A percentile compares a stretch with the other conserved stretches of the same genome.
phyloP scores from a whole-genome alignment of 176 grass and related monocot genomes.

The Urochloa ruziziensis region DNA sequence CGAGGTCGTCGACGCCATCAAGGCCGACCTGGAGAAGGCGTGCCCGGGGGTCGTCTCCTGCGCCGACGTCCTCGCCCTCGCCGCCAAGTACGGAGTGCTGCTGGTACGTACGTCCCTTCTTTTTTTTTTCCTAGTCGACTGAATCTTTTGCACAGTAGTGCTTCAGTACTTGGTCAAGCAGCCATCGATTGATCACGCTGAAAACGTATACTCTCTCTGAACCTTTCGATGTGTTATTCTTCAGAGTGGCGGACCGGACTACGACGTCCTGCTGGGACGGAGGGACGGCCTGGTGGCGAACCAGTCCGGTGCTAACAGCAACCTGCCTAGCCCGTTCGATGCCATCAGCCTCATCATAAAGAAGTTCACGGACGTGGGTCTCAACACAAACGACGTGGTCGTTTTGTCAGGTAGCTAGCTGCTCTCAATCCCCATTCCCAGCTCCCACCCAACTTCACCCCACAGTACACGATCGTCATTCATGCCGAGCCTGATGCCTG shows the following conservation, averaged over 20 bases:
- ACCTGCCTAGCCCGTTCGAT: conserved; percentile 52
- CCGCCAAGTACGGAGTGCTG: conserved; percentile 58
- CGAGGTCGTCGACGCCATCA: conserved; percentile 72
- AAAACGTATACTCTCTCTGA: no score
- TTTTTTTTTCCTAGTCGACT: neutral
- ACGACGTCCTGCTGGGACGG: conserved; percentile 53
- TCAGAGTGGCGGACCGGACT: conserved; percentile 61
- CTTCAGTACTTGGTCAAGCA: neutral
- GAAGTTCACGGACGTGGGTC: conserved; percentile 56
- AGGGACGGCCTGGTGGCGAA: conserved; percentile 68
- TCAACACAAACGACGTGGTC: conserved; percentile 65
- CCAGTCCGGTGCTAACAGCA: conserved; percentile 58
- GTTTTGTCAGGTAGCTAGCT: conserved; percentile 46
- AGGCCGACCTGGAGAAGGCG: conserved; percentile 59
- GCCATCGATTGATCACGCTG: neutral
- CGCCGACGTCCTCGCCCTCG: conserved; percentile 62
- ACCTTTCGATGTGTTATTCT: neutral
- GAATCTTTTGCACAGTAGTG: neutral
- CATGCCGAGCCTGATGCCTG: neutral
- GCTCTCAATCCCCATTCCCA: no score
- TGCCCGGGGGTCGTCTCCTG: conserved; percentile 70
- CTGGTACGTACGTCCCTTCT: conserved; percentile 24
- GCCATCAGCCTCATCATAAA: conserved; percentile 27
- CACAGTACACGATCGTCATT: neutral
- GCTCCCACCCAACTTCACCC: neutral